A percentile compares a stretch with the other conserved stretches of the same genome.
These are phyloP conservation scores for Aurantiochytrium sp. DNA, from an alignment of 108 stramenopile genomes.

Conservation along the genomic window DNA sequence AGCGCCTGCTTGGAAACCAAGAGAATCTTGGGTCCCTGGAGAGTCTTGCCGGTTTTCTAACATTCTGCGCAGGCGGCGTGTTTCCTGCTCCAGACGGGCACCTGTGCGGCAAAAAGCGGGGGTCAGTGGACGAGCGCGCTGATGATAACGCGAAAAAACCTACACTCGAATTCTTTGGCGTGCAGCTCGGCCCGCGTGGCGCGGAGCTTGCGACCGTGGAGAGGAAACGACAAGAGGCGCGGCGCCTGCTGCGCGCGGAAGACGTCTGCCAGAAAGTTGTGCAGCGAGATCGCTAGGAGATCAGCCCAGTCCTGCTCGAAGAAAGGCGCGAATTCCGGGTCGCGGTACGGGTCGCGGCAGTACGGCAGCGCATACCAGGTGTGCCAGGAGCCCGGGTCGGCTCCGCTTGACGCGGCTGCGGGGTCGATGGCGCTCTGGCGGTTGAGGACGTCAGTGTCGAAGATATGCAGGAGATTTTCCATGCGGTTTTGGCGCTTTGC, in stretches of 20 bases:
- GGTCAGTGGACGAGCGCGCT: too few species aligned
- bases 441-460: background rate
- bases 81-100: background rate
- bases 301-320: background rate
- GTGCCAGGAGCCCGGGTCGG: background rate
- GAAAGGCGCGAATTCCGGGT: background rate
- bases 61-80: background rate
- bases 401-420: background rate
- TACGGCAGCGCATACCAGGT: constrained; percentile 1
- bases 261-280: background rate
- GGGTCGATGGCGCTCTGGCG: background rate
- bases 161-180: background rate
- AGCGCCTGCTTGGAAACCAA: too few species aligned
- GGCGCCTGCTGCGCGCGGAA: background rate
- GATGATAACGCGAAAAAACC: too few species aligned
- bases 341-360: background rate
- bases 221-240: background rate
- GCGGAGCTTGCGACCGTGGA: background rate
- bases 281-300: background rate
- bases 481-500: background rate
- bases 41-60: background rate
- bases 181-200: background rate
- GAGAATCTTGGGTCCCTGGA: background rate
- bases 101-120: too few species aligned
- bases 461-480: background rate